These are phyloP conservation scores for Candolleomyces aberdarensis DNA, from an alignment of 768 basidiomycete species.

Conservation along the genomic window DNA sequence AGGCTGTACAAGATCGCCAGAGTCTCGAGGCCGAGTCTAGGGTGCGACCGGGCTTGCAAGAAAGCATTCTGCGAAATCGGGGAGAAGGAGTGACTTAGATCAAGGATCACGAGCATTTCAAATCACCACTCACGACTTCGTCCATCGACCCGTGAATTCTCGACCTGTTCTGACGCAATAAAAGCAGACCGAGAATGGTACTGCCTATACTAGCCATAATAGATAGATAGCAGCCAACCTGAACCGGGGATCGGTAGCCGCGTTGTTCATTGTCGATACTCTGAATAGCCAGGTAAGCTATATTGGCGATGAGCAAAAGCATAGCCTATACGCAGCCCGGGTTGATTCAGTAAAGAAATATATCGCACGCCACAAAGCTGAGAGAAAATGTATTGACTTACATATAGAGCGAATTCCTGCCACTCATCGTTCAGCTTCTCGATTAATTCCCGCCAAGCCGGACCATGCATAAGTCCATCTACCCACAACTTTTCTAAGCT, in stretches of 20 bases:
- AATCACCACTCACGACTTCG: constrained; percentile 2
- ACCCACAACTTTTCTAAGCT: constrained; percentile 45
- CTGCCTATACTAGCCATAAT: constrained; percentile 41
- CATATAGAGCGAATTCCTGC: constrained; percentile 36
- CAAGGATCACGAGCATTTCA: constrained; percentile 9
- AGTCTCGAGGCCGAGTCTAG: constrained; percentile 15
- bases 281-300: constrained; percentile 53
- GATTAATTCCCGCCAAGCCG: constrained; percentile 15
- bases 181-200: constrained; percentile 40
- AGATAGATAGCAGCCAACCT: constrained; percentile 46
- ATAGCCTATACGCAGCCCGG: constrained; percentile 34
- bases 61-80: not conserved
- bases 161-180: constrained; percentile 36
- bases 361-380: not conserved
- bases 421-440: constrained; percentile 22
- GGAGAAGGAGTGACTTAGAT: constrained; percentile 9
- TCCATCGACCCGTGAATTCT: not conserved
- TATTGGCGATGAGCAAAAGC: constrained; percentile 55
- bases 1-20: constrained; percentile 25
- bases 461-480: constrained; percentile 30
- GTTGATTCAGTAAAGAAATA: not conserved
- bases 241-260: constrained; percentile 26
- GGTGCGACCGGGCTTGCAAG: constrained; percentile 1
- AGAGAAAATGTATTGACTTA: constrained; percentile 17
- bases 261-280: constrained; percentile 24